Conservation (phyloP, 805 yeast genomes). For the Sungouiozyma intestinalis region DNA sequence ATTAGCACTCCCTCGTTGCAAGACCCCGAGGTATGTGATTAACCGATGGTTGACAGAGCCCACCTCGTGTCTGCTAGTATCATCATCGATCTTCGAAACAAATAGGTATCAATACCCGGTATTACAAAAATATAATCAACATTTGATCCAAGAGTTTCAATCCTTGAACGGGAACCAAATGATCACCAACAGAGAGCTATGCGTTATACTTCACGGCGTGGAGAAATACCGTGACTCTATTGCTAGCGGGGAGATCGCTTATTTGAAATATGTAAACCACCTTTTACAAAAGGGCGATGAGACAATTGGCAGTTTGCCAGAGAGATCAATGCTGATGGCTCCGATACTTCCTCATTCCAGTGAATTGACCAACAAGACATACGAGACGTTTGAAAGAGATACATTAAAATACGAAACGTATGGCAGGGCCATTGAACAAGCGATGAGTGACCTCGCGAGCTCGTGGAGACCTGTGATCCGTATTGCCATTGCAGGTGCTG, state of each 20-base stretch:
- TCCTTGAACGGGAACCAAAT: conserved; percentile 32
- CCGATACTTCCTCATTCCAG: conserved; percentile 69
- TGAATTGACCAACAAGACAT: conserved; percentile 48
- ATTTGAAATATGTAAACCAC: conserved; percentile 36
- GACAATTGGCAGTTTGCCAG: conserved; percentile 1
- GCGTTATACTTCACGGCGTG: conserved; percentile 44
- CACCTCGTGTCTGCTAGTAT: conserved; percentile 43
- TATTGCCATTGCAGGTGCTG: conserved; percentile 73
- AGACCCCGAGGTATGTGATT: conserved; percentile 39
- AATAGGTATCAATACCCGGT: conserved; percentile 59
- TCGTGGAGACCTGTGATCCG: conserved; percentile 17
- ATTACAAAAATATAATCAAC: conserved; percentile 46
- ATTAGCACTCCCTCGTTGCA: conserved; percentile 57
- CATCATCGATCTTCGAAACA: conserved; percentile 45
- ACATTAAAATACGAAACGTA: conserved; percentile 57
- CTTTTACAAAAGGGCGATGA: conserved; percentile 29
- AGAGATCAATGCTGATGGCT: conserved; percentile 18
- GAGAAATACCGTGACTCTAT: conserved; percentile 31
- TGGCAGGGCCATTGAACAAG: conserved; percentile 49
- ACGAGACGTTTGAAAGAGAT: conserved; percentile 65
- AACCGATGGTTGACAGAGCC: conserved; percentile 65
- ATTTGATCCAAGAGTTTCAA: conserved; percentile 34
- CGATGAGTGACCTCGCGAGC: conserved; percentile 32
- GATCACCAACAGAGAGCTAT: conserved; percentile 18
- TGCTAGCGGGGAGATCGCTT: conserved; percentile 31